Base-by-base conservation (phyloP, 1,139 yeast genomes). In the Kodamaea plutei region DNA sequence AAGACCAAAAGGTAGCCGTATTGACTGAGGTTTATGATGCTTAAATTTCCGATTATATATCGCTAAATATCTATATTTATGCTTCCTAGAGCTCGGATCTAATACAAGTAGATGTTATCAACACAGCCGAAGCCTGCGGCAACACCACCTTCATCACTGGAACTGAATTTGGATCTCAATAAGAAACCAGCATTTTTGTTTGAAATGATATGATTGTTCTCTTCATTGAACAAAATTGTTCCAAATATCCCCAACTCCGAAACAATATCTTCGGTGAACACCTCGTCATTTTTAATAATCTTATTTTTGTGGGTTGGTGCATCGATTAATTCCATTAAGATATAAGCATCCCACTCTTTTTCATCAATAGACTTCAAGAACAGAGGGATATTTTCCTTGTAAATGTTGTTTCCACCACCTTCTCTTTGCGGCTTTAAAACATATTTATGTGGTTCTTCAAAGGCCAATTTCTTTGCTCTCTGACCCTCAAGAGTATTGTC, bases 51-150 rank as follows among this genome's bases (percentile, higher is more conserved):
- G n/a, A n/a, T n/a, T n/a, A n/a, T n/a, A n/a, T n/a, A n/a, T n/a
- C n/a, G n/a, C n/a, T n/a, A n/a, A n/a, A n/a, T n/a, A n/a, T n/a
- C n/a, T n/a, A n/a, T n/a, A n/a, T n/a, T n/a, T n/a, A n/a, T n/a
- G n/a, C n/a, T n/a, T n/a, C n/a, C n/a, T n/a, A n/a, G n/a, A n/a
- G n/a, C n/a, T n/a, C n/a, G n/a, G n/a, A n/a, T n/a, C n/a, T n/a
- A n/a, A n/a, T 68, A 68, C 32, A 75, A 57, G 42, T 72, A 71
- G 15, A 74, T 54, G 47, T 89, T 84, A 57, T 91, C 98, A 31
- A 91, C 87, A 57, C 96, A 88, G 8, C 97, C 98, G 59, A 84
- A 91, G 0, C 98, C 98, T 9, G 98, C 97, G 18, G 97, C 97
- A 20, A 91, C 96, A 22, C 98, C 98, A 29, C 98, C 98, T 63